Base-by-base conservation (phyloP, 2,329 filamentous ascomycete species). In the Rhynchosporium agropyri region DNA sequence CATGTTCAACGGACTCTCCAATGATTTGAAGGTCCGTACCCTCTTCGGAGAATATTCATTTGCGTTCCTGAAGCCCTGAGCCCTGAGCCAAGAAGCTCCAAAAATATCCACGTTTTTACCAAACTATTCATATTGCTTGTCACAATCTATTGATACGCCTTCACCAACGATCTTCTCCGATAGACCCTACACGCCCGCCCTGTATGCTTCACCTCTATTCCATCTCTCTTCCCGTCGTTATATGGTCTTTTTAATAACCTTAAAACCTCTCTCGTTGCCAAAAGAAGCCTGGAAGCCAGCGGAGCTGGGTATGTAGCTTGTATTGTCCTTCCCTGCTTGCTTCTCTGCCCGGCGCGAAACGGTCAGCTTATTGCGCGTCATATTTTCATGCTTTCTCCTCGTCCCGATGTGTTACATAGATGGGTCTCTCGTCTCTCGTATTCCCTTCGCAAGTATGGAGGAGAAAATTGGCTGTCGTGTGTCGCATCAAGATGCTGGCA, bases 51-150 rank as follows among this genome's bases (percentile, higher is more conserved):
- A 53, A 53, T 53, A 53, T 26, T 53, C 31, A 53, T 13, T 20
- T 15, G 15, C 13, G 50, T 53, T 40, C 50, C n/a, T 36, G 49
- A 53, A 20, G 7, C 50, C 42, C 15, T 15, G 10, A 8, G n/a
- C 42, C 42, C 15, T n/a, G 12, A 13, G 20, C 42, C 42, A n/a
- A 13, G 3, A 13, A 5, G 3, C 40, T 20, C 29, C 31, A 53
- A 38, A 53, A n/a, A 53, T 33, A 53, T 38, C 50, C 50, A 53
- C 50, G 33, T 53, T 53, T 5, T 33, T 33, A 9, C 50, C 33
- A 53, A 53, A 33, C 50, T 53, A 38, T 51, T 53, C 33, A 53
- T 53, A 53, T 53, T 53, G 31, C 50, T n/a, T 53, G 26, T 29
- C 50, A 15, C 38, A 53, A 31, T 53, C 50, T 53, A 53, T 53